Percentiles rank a stretch among this genome's conserved stretches.
phyloP scores from a whole-genome alignment of 148 eudicot genomes.

The Agrostemma githago region DNA sequence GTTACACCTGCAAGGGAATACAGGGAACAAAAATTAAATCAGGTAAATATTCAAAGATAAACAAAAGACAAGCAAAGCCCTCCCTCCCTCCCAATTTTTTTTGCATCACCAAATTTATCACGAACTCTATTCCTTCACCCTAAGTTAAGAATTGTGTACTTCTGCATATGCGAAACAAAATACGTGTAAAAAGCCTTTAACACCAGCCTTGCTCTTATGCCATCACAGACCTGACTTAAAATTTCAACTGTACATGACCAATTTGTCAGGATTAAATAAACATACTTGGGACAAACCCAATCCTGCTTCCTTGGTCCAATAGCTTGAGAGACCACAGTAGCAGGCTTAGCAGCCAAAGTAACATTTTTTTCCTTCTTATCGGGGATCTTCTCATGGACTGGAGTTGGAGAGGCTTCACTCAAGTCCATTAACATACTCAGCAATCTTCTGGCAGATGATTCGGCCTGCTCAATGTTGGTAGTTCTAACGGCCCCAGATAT shows the following conservation, averaged over 20 bases:
- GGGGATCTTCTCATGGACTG: slow-evolving; percentile 26
- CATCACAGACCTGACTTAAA: background rate
- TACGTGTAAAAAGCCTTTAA: background rate
- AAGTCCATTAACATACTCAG: slow-evolving; percentile 53
- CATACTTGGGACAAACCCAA: slow-evolving; percentile 68
- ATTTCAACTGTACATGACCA: background rate
- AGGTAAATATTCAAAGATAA: no score
- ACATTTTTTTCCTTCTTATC: slow-evolving; percentile 29
- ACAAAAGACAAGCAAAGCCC: no score
- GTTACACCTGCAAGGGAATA: slow-evolving; percentile 36
- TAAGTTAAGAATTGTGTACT: background rate
- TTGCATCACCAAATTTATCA: background rate
- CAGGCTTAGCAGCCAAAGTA: slow-evolving; percentile 5
- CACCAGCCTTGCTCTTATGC: background rate
- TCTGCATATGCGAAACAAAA: background rate
- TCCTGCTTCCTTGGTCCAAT: slow-evolving; percentile 45
- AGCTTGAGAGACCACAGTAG: slow-evolving; percentile 22
- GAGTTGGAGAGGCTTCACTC: slow-evolving; percentile 41
- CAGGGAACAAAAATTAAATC: no score
- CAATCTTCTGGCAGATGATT: slow-evolving; percentile 67
- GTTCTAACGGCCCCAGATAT: slow-evolving; percentile 39
- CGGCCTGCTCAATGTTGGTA: slow-evolving; percentile 41
- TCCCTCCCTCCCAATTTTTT: background rate
- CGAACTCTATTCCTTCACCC: background rate
- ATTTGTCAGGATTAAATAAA: background rate